These are phyloP conservation scores for Inonotus hispidus DNA, from an alignment of 1,284 basidiomycete genomes.

Conservation along the genomic window DNA sequence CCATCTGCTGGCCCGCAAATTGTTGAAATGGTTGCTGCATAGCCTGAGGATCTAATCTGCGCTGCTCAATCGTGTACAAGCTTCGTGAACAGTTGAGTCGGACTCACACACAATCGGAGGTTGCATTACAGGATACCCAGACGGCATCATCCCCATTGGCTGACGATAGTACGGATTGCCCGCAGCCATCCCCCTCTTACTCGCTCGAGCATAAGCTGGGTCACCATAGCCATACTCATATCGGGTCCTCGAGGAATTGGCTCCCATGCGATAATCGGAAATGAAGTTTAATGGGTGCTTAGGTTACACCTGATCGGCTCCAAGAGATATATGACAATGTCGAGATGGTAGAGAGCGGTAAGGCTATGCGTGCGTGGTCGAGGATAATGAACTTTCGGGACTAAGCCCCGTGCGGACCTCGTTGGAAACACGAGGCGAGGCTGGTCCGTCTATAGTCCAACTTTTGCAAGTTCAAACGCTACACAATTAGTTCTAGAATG, in stretches of 20 bases:
- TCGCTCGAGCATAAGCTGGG: background rate
- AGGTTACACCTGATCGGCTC: background rate
- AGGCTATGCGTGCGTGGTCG: background rate
- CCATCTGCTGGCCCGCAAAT: background rate
- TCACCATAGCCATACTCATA: constrained; percentile 12
- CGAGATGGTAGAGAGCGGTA: background rate
- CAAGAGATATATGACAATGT: background rate
- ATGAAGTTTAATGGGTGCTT: background rate
- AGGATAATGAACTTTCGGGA: background rate
- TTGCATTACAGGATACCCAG: constrained; percentile 11
- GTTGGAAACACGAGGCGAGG: constrained; percentile 11
- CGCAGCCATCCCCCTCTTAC: background rate
- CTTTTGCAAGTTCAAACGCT: background rate
- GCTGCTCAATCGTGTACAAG: constrained; percentile 1
- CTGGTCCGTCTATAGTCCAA: background rate
- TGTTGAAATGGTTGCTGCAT: constrained; percentile 4
- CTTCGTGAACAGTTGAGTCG: background rate
- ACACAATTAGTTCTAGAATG: background rate
- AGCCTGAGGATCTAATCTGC: constrained; percentile 13
- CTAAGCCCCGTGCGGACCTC: constrained; percentile 3
- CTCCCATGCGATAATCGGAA: constrained; percentile 9
- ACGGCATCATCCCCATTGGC: constrained; percentile 3
- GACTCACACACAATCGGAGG: constrained; percentile 14
- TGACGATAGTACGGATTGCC: background rate
- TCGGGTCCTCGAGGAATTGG: constrained; percentile 9